Evolutionary conservation across 257 asterid genomes (phyloP), one percentile per base, ranked within the genome.

Genomic region (Solanum piurae): DNA sequence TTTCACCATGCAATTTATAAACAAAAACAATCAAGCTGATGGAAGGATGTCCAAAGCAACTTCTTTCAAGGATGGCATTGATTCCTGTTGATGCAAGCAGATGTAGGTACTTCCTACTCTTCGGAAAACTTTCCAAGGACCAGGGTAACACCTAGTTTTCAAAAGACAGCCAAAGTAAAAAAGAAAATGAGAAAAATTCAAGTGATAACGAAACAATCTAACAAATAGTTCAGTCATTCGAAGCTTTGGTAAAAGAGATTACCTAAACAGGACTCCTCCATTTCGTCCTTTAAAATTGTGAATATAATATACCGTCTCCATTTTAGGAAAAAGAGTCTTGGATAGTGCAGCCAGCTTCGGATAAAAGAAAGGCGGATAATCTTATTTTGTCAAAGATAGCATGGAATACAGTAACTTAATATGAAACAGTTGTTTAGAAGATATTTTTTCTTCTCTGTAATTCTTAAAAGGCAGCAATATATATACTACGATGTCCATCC

Each of bases 221-320:
- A 80, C 68, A 80, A 46, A 80, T 27, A 27, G 49, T 73, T 36
- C 18, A 73, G 31, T 36, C 4, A 21, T 73, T 20, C 5, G 3
- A 73, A 73, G 82, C 49, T 36, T 9, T 73, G 16, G 29, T 36
- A 20, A 73, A 34, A 71, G 76, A 71, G 42, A 42, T 80, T 29
- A 96, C 99, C 99, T 94, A 94, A 96, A 95, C 66, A 96, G 95
- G 84, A 92, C 96, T 3, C 99, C 99, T 16, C 94, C 95, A 7
- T 92, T 93, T 88, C 90, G 90, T 49, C 99, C 98, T 89, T 96
- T 95, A 79, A 96, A 96, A 91, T 96, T 96, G 94, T 96, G 99
- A 83, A 96, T 94, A 96, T 95, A 96, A 89, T 96, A 96, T 16
- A 96, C 95, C 5, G 95, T 94, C 93, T 96, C 98, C 98, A 95